Evolutionary conservation across 108 stramenopile genomes (phyloP).

Genomic region (Halocafeteria seosinensis): DNA sequence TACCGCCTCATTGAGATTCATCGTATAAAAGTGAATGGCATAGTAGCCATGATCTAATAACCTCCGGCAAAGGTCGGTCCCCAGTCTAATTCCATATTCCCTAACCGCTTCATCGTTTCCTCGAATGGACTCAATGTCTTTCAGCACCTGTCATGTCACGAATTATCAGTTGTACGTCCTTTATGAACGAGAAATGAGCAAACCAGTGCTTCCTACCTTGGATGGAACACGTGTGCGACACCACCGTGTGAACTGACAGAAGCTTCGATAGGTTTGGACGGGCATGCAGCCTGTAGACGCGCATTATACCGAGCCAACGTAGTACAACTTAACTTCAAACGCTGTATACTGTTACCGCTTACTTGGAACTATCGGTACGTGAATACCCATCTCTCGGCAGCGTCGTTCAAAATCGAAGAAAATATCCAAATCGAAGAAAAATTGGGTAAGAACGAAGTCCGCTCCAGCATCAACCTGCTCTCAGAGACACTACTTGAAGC

Average conservation of each 20-base stretch:
- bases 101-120: constrained; percentile 83
- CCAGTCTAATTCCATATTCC: constrained; percentile 64
- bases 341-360: too few relatives aligned
- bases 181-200: neutral
- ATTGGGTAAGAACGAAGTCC: constrained; percentile 83
- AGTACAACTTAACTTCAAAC: too few relatives aligned
- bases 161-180: too few relatives aligned
- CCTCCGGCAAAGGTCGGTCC: constrained; percentile 50
- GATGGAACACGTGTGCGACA: constrained; percentile 53
- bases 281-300: constrained; percentile 85
- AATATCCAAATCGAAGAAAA: constrained; percentile 66
- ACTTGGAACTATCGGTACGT: constrained; percentile 74
- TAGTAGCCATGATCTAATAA: constrained; percentile 42
- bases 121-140: constrained; percentile 46
- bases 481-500: too few relatives aligned
- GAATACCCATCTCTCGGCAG: constrained; percentile 57
- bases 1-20: constrained; percentile 73
- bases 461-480: constrained; percentile 82
- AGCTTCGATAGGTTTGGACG: constrained; percentile 63
- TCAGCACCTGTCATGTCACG: constrained; percentile 45
- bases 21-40: constrained; percentile 81
- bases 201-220: neutral
- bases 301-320: too few relatives aligned
- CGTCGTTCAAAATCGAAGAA: constrained; percentile 57
- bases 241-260: constrained; percentile 57